Evolutionary conservation across 2,329 filamentous ascomycete genomes (phyloP).

Genomic region (Camptophora hylomeconis): DNA sequence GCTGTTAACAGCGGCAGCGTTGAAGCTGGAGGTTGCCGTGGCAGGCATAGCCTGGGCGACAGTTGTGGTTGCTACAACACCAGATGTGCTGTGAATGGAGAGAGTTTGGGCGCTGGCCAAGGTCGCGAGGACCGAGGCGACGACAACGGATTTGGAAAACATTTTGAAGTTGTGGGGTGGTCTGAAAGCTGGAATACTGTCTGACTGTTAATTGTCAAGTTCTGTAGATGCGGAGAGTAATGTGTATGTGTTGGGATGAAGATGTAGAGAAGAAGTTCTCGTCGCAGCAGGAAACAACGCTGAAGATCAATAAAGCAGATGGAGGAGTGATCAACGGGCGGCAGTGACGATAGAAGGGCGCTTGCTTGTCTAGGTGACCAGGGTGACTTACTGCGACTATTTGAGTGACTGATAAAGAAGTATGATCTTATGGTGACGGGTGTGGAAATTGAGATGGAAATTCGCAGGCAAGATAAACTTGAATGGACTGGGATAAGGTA

Average conservation of each 20-base stretch:
- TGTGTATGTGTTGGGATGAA: not conserved
- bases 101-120: slow-evolving; percentile 12
- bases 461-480: slow-evolving; percentile 3
- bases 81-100: slow-evolving; percentile 14
- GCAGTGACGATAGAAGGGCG: no score
- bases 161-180: slow-evolving; percentile 10
- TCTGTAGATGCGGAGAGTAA: no score
- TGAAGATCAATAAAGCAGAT: no score
- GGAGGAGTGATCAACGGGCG: no score
- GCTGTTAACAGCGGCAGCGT: slow-evolving; percentile 8
- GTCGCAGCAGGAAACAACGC: no score
- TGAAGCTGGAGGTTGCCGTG: slow-evolving; percentile 13
- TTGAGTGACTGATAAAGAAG: no score
- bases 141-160: slow-evolving; percentile 13
- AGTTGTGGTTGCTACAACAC: slow-evolving; percentile 15
- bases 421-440: no score
- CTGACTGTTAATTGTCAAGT: no score
- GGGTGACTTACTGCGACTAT: no score
- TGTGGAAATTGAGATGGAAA: not conserved
- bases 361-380: no score
- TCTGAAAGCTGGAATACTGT: no score
- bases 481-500: slow-evolving; percentile 2
- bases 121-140: slow-evolving; percentile 10
- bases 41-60: slow-evolving; percentile 17
- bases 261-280: slow-evolving; percentile 1